Evolutionary conservation across 116 monocot species (phyloP), one percentile per base, ranked within the genome.

Genomic region (Zostera marina): DNA sequence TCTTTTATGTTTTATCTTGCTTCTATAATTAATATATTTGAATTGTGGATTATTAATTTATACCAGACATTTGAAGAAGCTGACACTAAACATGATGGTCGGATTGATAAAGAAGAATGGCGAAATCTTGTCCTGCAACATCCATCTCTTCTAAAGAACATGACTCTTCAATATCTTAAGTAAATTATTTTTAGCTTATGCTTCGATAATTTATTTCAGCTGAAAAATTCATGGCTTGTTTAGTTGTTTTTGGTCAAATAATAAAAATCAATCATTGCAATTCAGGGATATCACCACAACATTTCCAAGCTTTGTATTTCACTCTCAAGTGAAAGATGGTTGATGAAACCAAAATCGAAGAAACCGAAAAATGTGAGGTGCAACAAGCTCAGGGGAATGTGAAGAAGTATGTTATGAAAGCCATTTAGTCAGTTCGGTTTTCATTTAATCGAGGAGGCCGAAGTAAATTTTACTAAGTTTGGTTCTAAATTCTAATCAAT

Each of bases 51-150:
- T 26, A 22, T 11, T 47, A 20, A 19, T 52, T 20, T 70, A n/a
- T 53, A 22, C 55, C 23, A 92, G 92, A 92, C 92, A 45, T 92
- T 92, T 72, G 86, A 92, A 65, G 92, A 92, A 76, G 92, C 92
- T 21, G 92, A 92, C 65, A 86, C 86, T 53, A 86, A 92, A 56
- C 92, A 92, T 78, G 92, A 92, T 65, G 92, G 92, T n/a, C 86
- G 78, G 62, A 92, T 92, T 47, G 92, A 92, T 42, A 92, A 85
- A 72, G 92, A 92, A 63, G 92, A 92, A 65, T 92, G 92, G 92
- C 79, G 92, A 38, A 86, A 60, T 74, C 83, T 92, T 66, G 92
- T 92, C 19, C 70, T 83, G 64, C 72, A 80, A 41, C 92, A 92
- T 72, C 92, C 92, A 46, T 92, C 92, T 67, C 71, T 92, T 40